phyloP scores from a whole-genome alignment of 2,329 filamentous ascomycete species.

The Aspergillus chevalieri region DNA sequence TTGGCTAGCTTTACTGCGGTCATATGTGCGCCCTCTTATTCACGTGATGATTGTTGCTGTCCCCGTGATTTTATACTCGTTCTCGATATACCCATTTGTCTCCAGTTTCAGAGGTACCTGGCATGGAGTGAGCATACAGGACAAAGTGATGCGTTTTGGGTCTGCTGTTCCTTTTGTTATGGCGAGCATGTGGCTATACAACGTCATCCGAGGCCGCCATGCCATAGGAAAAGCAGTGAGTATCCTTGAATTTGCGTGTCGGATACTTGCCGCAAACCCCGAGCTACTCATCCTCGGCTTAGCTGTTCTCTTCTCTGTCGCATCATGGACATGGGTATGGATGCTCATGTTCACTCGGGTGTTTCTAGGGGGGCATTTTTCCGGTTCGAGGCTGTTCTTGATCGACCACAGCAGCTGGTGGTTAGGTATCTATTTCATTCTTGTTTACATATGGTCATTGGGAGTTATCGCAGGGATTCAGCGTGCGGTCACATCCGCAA shows the following conservation, averaged over 20 bases:
- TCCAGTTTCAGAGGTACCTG: conserved; percentile 76
- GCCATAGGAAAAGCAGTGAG: conserved; percentile 76
- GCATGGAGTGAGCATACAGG: conserved; percentile 74
- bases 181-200: conserved; percentile 74
- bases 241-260: conserved; percentile 86
- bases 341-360: conserved; percentile 92
- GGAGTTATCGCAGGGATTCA: conserved; percentile 83
- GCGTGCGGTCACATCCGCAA: conserved; percentile 84
- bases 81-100: conserved; percentile 84
- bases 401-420: conserved; percentile 89
- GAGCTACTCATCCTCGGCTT: conserved; percentile 80
- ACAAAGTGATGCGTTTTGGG: conserved; percentile 80
- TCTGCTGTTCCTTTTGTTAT: conserved; percentile 69
- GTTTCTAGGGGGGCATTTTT: conserved; percentile 85
- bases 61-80: conserved; percentile 78
- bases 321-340: conserved; percentile 93
- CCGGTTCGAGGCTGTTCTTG: conserved; percentile 59
- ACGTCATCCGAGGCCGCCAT: conserved; percentile 71
- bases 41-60: conserved; percentile 75
- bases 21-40: conserved; percentile 80
- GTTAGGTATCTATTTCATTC: conserved; percentile 83
- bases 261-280: conserved; percentile 77
- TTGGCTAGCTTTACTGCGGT: conserved; percentile 82
- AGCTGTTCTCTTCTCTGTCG: conserved; percentile 64
- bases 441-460: conserved; percentile 94